Conservation (phyloP, 495 filamentous ascomycete species). For the Penicillium desertorum region DNA sequence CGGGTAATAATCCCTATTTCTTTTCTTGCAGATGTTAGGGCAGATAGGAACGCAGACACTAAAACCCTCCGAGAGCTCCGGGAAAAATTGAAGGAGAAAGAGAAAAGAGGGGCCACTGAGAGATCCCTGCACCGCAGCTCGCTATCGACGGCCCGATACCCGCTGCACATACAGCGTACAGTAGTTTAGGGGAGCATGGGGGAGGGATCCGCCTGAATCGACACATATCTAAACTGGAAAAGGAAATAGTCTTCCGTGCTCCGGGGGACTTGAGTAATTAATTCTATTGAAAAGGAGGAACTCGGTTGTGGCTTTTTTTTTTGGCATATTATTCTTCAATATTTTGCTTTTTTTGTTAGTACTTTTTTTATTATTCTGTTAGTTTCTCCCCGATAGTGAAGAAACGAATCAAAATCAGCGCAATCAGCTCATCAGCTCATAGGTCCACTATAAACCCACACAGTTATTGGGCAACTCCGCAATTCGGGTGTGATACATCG, state of each 20-base stretch:
- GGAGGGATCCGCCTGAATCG: conserved; percentile 14
- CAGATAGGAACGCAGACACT: conserved; percentile 13
- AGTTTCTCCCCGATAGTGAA: neutral
- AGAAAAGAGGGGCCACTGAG: conserved; percentile 1
- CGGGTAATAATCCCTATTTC: neutral
- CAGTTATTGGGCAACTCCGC: conserved; percentile 8
- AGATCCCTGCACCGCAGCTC: conserved; percentile 34
- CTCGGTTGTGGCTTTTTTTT: conserved; percentile 8
- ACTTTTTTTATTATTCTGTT: neutral
- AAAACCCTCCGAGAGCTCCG: neutral
- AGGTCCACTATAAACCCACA: neutral
- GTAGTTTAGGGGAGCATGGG: conserved; percentile 16
- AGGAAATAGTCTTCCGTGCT: neutral
- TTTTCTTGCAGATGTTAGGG: neutral
- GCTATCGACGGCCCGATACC: conserved; percentile 40
- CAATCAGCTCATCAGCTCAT: too few species aligned
- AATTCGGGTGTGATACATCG: conserved; percentile 12
- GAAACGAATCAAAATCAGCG: neutral
- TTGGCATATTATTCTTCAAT: neutral
- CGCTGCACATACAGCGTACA: conserved; percentile 35
- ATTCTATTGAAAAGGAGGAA: neutral
- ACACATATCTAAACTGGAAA: conserved; percentile 1
- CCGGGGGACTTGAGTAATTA: too few species aligned
- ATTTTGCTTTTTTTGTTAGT: neutral
- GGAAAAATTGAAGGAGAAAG: neutral